A percentile compares a stretch with the other conserved stretches of the same genome.
phyloP scores from a whole-genome alignment of 768 basidiomycete species.

The Termitomyces sp. region DNA sequence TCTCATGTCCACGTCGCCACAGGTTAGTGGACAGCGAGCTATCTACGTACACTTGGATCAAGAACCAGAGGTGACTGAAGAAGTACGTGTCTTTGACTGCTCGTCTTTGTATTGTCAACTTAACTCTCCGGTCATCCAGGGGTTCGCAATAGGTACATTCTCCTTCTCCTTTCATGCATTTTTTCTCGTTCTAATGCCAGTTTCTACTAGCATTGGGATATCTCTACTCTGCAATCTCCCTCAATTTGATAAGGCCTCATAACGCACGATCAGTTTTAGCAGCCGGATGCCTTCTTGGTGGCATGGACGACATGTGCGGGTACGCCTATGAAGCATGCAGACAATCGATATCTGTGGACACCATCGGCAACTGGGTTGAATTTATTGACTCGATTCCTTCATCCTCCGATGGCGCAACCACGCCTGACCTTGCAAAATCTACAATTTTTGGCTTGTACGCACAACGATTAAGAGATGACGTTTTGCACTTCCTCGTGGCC shows the following conservation, averaged over 20 bases:
- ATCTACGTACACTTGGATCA: slow-evolving; percentile 73
- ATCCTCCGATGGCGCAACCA: slow-evolving; percentile 42
- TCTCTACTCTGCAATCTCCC: slow-evolving; percentile 69
- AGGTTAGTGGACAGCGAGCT: slow-evolving; percentile 55
- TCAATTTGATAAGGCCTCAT: slow-evolving; percentile 61
- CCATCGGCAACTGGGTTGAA: slow-evolving; percentile 69
- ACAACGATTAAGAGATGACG: slow-evolving; percentile 68
- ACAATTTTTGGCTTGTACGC: slow-evolving; percentile 76
- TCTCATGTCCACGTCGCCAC: slow-evolving; percentile 78
- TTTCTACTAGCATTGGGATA: slow-evolving; percentile 61
- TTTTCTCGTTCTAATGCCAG: slow-evolving; percentile 11
- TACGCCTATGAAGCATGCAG: slow-evolving; percentile 76
- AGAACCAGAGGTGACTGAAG: slow-evolving; percentile 78
- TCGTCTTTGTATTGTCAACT: slow-evolving; percentile 6
- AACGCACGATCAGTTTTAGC: slow-evolving; percentile 86
- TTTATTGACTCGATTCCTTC: slow-evolving; percentile 60
- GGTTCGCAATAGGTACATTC: slow-evolving; percentile 64
- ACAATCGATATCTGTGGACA: slow-evolving; percentile 70
- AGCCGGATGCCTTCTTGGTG: slow-evolving; percentile 78
- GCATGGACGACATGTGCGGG: slow-evolving; percentile 79
- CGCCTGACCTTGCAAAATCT: slow-evolving; percentile 43
- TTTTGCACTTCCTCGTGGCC: slow-evolving; percentile 72
- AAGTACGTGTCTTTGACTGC: slow-evolving; percentile 44
- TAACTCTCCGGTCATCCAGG: slow-evolving; percentile 33
- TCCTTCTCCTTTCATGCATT: slow-evolving; percentile 4